Evolutionary conservation across 208 protist species (phyloP).

Genomic region (Trypanosoma lewisi): DNA sequence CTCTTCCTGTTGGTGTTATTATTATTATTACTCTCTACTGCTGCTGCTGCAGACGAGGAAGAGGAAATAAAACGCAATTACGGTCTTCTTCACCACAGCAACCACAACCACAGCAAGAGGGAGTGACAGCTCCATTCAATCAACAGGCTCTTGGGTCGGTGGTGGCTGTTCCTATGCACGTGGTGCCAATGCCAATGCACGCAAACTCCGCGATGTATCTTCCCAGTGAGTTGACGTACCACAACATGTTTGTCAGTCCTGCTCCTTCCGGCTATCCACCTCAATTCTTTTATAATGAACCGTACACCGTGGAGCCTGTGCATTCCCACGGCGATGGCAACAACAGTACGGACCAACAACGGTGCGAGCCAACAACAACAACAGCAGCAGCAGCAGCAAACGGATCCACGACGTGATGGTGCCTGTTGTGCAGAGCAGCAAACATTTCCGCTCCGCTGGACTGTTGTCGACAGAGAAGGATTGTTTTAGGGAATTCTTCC

Average conservation of each 20-base stretch:
- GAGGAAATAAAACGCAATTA: neutral
- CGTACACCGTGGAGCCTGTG: neutral
- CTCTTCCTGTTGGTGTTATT: neutral
- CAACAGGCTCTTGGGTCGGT: neutral
- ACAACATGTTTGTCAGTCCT: neutral
- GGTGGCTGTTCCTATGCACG: neutral
- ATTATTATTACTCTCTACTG: neutral
- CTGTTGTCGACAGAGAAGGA: no score
- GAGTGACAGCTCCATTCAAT: neutral
- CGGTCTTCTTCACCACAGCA: neutral
- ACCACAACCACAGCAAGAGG: neutral
- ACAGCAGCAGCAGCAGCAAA: no score
- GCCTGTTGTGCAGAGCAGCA: no score
- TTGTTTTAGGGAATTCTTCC: no score
- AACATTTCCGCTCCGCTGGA: no score
- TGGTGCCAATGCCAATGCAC: constrained; percentile 2
- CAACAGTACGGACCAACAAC: neutral
- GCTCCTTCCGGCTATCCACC: no score
- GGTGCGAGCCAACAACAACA: no score
- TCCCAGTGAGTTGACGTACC: neutral
- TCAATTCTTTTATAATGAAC: constrained; percentile 3
- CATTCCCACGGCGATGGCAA: neutral
- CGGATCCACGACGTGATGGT: no score
- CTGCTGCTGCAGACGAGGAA: constrained; percentile 5
- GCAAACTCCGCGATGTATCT: neutral